Percentiles rank a stretch among this genome's conserved stretches.
These are phyloP conservation scores for Acer negundo DNA, from an alignment of 345 rosid species.

Conservation along the genomic window DNA sequence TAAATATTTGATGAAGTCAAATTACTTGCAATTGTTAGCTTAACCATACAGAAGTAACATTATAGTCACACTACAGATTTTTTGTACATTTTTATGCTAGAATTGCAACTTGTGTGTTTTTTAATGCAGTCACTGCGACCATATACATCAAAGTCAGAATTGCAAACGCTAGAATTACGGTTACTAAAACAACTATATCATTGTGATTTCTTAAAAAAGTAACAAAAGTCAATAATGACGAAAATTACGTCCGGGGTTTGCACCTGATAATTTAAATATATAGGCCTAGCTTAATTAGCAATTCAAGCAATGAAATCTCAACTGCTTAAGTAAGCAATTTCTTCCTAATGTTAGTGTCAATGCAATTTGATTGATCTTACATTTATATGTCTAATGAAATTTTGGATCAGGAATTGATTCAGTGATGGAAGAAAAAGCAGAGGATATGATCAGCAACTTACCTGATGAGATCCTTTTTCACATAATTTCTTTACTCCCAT, in stretches of 20 bases:
- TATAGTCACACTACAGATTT: too few species aligned
- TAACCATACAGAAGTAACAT: too few species aligned
- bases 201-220: too few species aligned
- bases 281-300: neutral
- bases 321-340: neutral
- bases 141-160: too few species aligned
- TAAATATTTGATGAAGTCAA: neutral
- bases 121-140: too few species aligned
- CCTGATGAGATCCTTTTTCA: constrained; percentile 59
- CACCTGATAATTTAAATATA: neutral
- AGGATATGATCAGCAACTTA: constrained; percentile 47
- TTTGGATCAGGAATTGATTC: neutral
- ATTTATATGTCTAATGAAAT: neutral
- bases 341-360: neutral
- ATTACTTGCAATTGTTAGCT: neutral
- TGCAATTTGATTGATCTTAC: neutral
- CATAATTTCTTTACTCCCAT: constrained; percentile 56
- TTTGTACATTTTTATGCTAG: too few species aligned
- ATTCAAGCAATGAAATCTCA: neutral
- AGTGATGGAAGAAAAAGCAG: constrained; percentile 6
- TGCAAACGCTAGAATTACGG: too few species aligned
- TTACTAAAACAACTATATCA: too few species aligned
- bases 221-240: too few species aligned
- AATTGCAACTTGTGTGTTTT: too few species aligned
- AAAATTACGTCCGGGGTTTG: too few species aligned